A percentile compares a stretch with the other conserved stretches of the same genome.
Conservation (phyloP, 331 rosid species). For the Dryas integrifolia region DNA sequence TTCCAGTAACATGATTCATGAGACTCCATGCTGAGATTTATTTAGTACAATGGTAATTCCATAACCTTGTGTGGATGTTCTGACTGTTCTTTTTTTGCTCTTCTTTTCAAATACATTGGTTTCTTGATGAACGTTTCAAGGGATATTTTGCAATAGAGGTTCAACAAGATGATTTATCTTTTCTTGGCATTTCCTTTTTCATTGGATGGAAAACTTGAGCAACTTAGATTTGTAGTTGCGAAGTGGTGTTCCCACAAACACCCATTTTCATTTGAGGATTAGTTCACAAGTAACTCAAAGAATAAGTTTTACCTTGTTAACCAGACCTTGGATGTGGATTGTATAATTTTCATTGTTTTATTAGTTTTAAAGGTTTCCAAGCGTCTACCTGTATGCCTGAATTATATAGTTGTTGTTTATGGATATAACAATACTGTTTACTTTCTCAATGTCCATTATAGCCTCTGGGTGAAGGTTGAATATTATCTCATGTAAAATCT, state of each 20-base stretch:
- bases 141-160: neutral
- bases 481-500: slow-evolving; percentile 22
- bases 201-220: neutral
- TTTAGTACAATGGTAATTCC: neutral
- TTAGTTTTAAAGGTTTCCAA: neutral
- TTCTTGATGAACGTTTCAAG: neutral
- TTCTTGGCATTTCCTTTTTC: neutral
- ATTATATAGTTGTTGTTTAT: neutral
- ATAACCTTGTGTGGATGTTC: neutral
- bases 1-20: neutral
- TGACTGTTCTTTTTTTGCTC: neutral
- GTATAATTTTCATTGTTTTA: neutral
- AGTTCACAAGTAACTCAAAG: neutral
- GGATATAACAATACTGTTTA: neutral
- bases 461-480: neutral
- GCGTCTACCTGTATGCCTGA: neutral
- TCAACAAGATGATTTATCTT: neutral
- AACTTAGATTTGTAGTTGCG: neutral
- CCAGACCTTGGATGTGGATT: neutral
- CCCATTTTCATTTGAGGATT: neutral
- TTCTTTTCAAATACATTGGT: neutral
- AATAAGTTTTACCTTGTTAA: neutral
- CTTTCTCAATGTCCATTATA: neutral
- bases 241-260: neutral
- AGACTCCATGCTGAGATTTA: neutral